phyloP scores from a whole-genome alignment of 2,329 filamentous ascomycete genomes.

The Simplicillium sp. region DNA sequence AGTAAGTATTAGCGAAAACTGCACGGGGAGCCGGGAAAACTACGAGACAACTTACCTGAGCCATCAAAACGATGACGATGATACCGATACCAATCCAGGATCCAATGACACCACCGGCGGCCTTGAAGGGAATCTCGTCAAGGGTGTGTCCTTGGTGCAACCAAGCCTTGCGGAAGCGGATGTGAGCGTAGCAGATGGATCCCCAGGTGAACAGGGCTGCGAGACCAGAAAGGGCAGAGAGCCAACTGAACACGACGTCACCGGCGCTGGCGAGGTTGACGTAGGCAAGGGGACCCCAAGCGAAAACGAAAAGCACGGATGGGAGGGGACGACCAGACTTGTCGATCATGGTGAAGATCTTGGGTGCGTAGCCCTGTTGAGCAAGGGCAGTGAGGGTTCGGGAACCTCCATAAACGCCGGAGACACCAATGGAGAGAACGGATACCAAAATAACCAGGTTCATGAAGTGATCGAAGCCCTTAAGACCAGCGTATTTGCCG shows the following conservation, averaged over 20 bases:
- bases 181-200: conserved; percentile 43
- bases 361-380: conserved; percentile 46
- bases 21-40: background rate
- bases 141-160: conserved; percentile 43
- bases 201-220: conserved; percentile 57
- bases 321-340: conserved; percentile 39
- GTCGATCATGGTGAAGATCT: conserved; percentile 44
- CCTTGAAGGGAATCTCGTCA: conserved; percentile 56
- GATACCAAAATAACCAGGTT: conserved; percentile 44
- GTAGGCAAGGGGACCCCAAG: conserved; percentile 37
- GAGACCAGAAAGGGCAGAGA: conserved; percentile 53
- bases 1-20: background rate
- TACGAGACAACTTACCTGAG: conserved; percentile 29
- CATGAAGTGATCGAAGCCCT: conserved; percentile 39
- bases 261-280: conserved; percentile 35
- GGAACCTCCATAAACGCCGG: conserved; percentile 44
- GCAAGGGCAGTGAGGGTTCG: conserved; percentile 46
- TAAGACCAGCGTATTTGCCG: conserved; percentile 35
- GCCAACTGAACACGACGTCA: conserved; percentile 50
- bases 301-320: conserved; percentile 34
- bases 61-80: conserved; percentile 41
- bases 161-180: conserved; percentile 50
- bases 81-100: conserved; percentile 53
- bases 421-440: conserved; percentile 44
- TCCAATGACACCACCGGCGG: conserved; percentile 49